phyloP scores from a whole-genome alignment of 2,329 filamentous ascomycete species.

The Nakataea oryzae region DNA sequence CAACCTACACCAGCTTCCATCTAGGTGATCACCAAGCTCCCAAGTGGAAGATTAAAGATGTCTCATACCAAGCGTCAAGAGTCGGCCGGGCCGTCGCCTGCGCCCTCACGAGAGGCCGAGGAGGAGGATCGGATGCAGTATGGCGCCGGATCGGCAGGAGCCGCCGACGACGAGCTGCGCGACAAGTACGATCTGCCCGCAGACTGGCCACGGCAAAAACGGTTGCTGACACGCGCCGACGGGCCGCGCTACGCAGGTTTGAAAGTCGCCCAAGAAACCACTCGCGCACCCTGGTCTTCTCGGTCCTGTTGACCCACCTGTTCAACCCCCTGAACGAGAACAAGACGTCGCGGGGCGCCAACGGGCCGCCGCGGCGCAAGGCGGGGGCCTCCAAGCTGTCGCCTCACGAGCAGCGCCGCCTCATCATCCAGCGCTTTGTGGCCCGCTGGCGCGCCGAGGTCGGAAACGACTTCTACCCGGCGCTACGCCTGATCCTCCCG shows the following conservation, averaged over 20 bases:
- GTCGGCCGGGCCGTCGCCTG: neutral
- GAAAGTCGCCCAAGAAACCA: conserved; percentile 76
- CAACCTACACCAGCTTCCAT: too few relatives aligned
- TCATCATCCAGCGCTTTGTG: conserved; percentile 81
- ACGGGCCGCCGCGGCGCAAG: conserved; percentile 45
- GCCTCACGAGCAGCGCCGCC: conserved; percentile 67
- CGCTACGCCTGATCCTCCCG: conserved; percentile 80
- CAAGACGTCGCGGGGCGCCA: conserved; percentile 56
- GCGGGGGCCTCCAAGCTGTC: conserved; percentile 48
- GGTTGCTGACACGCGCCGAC: neutral
- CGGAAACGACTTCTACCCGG: conserved; percentile 87
- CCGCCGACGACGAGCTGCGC: conserved; percentile 31
- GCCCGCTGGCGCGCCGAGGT: conserved; percentile 78
- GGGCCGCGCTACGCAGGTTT: conserved; percentile 40
- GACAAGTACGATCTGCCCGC: conserved; percentile 13
- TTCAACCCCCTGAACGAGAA: conserved; percentile 76
- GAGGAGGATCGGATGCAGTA: conserved; percentile 45
- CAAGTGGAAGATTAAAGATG: neutral
- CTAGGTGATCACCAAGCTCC: neutral
- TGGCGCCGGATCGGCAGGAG: conserved; percentile 23
- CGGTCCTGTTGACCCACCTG: conserved; percentile 63
- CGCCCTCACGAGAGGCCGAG: conserved; percentile 21
- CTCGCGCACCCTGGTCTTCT: conserved; percentile 70
- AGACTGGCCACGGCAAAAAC: neutral
- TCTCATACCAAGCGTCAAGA: neutral